Evolutionary conservation across 495 filamentous ascomycete genomes (phyloP).

Genomic region (Aspergillus heteromorphus): DNA sequence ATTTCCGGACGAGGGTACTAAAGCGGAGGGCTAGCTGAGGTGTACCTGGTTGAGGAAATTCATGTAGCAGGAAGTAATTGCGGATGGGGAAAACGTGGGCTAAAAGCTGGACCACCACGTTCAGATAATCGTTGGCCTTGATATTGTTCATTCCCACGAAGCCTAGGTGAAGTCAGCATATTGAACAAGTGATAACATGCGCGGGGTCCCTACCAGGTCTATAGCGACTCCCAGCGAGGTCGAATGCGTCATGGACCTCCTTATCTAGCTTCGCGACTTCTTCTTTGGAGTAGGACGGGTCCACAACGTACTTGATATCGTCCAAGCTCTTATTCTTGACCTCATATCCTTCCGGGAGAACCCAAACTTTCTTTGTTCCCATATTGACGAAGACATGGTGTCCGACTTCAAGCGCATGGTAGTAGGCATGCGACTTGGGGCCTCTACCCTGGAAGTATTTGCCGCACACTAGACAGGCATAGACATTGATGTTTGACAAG

Average conservation of each 20-base stretch:
- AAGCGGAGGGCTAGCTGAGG: conserved; percentile 69
- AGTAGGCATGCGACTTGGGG: conserved; percentile 92
- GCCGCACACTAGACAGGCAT: conserved; percentile 94
- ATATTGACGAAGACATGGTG: conserved; percentile 99
- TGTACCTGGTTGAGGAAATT: conserved; percentile 38
- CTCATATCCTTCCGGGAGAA: conserved; percentile 95
- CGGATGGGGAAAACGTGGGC: conserved; percentile 86
- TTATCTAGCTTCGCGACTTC: conserved; percentile 79
- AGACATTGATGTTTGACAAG: conserved; percentile 96
- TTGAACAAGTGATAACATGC: not conserved
- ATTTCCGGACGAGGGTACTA: conserved; percentile 86
- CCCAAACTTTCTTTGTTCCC: conserved; percentile 89
- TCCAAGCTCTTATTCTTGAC: conserved; percentile 92
- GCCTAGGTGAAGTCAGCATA: conserved; percentile 37
- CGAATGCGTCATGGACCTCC: conserved; percentile 67
- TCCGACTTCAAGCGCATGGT: conserved; percentile 88
- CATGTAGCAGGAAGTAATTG: conserved; percentile 86
- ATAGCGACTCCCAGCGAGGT: conserved; percentile 76
- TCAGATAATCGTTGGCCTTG: conserved; percentile 98
- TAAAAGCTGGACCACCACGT: conserved; percentile 90
- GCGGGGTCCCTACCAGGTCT: conserved; percentile 54
- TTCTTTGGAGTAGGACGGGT: conserved; percentile 75
- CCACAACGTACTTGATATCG: conserved; percentile 97
- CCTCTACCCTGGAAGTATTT: conserved; percentile 97
- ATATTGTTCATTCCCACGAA: conserved; percentile 99